Conservation (phyloP, 371 early-diverging fungal species). For the Actinomucor elegans region DNA sequence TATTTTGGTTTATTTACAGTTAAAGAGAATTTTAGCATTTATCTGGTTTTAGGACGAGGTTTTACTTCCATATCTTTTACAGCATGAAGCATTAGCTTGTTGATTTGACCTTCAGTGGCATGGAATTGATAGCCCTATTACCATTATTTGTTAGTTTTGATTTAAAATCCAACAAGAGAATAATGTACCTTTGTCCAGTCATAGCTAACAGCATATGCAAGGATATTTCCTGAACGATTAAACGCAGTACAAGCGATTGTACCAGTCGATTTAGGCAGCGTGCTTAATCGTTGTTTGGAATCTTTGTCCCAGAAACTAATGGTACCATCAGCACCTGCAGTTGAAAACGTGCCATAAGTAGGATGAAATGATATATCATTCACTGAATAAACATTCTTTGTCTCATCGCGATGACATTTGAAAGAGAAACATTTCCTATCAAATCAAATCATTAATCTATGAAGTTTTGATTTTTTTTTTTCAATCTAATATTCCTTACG, state of each 20-base stretch:
- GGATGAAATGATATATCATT: slow-evolving; percentile 89
- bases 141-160: too few relatives aligned
- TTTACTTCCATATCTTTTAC: slow-evolving; percentile 23
- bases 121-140: slow-evolving; percentile 24
- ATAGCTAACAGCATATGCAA: slow-evolving; percentile 93
- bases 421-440: slow-evolving; percentile 80
- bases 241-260: slow-evolving; percentile 84
- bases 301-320: slow-evolving; percentile 94
- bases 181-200: slow-evolving; percentile 93
- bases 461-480: too few relatives aligned
- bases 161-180: not conserved
- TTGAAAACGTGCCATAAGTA: slow-evolving; percentile 84
- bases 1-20: too few relatives aligned
- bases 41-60: slow-evolving; percentile 45
- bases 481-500: slow-evolving; percentile 50
- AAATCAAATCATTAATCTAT: too few relatives aligned
- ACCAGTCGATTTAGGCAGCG: slow-evolving; percentile 50
- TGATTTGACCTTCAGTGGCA: slow-evolving; percentile 34
- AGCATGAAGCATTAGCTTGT: slow-evolving; percentile 25
- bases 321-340: slow-evolving; percentile 91
- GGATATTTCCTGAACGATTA: slow-evolving; percentile 82
- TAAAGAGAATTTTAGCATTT: slow-evolving; percentile 10
- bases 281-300: slow-evolving; percentile 78
- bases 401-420: slow-evolving; percentile 89
- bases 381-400: slow-evolving; percentile 72